phyloP scores from a whole-genome alignment of 2,329 filamentous ascomycete species.

The Raffaelea deltoideospora region DNA sequence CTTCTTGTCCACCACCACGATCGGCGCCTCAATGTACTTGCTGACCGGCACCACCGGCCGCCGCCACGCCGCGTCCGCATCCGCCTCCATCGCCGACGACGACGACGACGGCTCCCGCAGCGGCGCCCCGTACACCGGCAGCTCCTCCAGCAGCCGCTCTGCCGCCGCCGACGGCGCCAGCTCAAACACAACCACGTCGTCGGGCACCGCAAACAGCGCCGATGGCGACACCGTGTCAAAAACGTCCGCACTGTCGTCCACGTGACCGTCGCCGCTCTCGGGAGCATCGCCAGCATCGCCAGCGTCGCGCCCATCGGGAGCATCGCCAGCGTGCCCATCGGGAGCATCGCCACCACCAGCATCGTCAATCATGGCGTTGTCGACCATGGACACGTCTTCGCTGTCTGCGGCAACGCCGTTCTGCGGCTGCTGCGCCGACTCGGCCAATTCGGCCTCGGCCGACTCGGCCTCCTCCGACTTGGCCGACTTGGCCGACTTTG shows the following conservation, averaged over 20 bases:
- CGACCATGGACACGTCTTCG: conserved; percentile 8
- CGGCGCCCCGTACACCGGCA: conserved; percentile 63
- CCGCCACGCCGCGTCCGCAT: conserved; percentile 59
- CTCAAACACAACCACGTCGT: conserved; percentile 68
- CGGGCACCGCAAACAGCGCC: conserved; percentile 67
- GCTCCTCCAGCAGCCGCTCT: conserved; percentile 62
- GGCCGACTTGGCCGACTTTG: conserved; percentile 22
- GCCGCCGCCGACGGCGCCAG: conserved; percentile 59
- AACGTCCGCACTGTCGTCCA: conserved; percentile 17
- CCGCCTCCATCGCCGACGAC: conserved; percentile 38
- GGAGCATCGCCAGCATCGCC: conserved; percentile 20
- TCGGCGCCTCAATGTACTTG: conserved; percentile 70
- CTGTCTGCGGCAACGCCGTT: neutral
- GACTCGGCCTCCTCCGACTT: conserved; percentile 18
- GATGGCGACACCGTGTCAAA: conserved; percentile 48
- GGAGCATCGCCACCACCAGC: neutral
- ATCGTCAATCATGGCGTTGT: conserved; percentile 10
- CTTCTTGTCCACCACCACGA: conserved; percentile 50
- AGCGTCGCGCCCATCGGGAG: conserved; percentile 13
- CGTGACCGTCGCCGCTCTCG: too few relatives aligned
- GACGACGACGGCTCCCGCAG: conserved; percentile 44
- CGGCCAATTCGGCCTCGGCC: conserved; percentile 42
- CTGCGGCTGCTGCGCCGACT: conserved; percentile 9
- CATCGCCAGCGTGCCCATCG: conserved; percentile 9
- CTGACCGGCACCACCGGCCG: conserved; percentile 69